phyloP scores from a whole-genome alignment of 306 rosid genomes.

The Medicago ruthenica region DNA sequence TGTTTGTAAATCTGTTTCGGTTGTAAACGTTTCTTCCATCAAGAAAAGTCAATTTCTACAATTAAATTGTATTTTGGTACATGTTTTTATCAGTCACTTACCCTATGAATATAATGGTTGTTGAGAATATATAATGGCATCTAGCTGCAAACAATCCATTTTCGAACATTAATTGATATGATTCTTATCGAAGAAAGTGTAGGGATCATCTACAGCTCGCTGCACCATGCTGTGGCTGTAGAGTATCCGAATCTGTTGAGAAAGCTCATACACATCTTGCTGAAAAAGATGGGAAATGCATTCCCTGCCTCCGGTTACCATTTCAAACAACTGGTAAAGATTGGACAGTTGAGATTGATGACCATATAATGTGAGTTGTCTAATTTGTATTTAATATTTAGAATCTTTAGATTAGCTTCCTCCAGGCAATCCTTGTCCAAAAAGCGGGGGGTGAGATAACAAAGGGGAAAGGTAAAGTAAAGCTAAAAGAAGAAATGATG shows the following conservation, averaged over 20 bases:
- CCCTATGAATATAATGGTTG: conserved; percentile 19
- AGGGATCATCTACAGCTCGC: neutral
- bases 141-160: neutral
- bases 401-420: neutral
- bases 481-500: neutral
- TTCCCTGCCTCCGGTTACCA: neutral
- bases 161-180: neutral
- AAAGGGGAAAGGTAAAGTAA: neutral
- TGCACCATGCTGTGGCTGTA: neutral
- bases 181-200: neutral
- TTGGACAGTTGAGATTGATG: neutral
- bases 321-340: neutral
- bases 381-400: neutral
- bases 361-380: neutral
- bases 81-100: too few relatives aligned
- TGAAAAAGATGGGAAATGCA: neutral
- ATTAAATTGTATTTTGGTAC: too few relatives aligned
- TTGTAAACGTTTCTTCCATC: too few relatives aligned
- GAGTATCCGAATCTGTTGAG: neutral
- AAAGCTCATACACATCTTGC: conserved; percentile 6
- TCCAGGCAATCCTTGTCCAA: neutral
- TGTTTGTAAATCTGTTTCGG: too few relatives aligned
- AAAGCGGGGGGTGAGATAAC: neutral
- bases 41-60: too few relatives aligned
- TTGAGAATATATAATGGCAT: neutral